Base-by-base conservation (phyloP, 768 basidiomycete species). In the Kwoniella sp. region DNA sequence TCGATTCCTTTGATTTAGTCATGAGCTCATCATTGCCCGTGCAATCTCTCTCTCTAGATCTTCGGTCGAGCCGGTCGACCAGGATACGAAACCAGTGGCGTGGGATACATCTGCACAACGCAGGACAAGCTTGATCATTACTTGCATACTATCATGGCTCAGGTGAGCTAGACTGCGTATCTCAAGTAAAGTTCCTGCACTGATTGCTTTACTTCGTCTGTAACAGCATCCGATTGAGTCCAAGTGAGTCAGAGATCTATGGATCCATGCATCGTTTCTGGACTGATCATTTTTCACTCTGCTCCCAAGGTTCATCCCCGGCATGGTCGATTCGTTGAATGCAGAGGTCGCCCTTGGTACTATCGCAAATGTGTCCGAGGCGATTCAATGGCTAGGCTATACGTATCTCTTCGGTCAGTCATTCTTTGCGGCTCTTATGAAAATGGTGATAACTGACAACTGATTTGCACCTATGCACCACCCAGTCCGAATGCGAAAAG, bases 261-360 rank as follows among this genome's bases (percentile, higher is more conserved):
- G 52, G 8, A 37, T 12, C 20, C 8, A 52, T 48, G 1, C 30
- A 12, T 11, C 29, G 20, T 26, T 1, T 34, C 13, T 17, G n/a
- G n/a, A 26, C 13, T 55, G 53, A 63, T 28, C 37, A 56, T 57
- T 41, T 29, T 20, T 12, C n/a, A n/a, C n/a, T n/a, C n/a, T n/a
- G n/a, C n/a, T 9, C 15, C 41, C 11, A 48, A 86, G 86, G 81
- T 97, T 99, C 80, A 86, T 85, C 41, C 84, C 84, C 30, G 94
- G 96, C 0, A 87, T 98, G 81, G 84, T 90, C 51, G 93, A 99
- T 75, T 85, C 95, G 1, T 83, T 99, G 70, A 99, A 98, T 76
- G 96, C 93, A 1, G 96, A 99, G 77, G 90, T 99, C 58, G 85
- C 93, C 9, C 85, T 99, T 0, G 95, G 96, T 2, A 98, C 96